Base-by-base conservation (phyloP, 140 eudicot genomes). In the Flaveria floridana region DNA sequence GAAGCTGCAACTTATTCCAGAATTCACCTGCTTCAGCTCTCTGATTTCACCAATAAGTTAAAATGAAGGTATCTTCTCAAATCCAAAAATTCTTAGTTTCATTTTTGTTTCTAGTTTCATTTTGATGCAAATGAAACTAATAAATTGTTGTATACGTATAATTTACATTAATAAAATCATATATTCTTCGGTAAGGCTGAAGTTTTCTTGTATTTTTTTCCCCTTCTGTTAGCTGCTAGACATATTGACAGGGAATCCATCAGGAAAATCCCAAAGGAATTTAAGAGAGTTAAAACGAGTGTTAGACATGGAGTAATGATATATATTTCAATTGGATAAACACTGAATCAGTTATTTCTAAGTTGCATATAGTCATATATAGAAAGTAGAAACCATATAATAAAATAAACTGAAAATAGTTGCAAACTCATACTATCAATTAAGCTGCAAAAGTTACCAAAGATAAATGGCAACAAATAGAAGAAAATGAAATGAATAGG, bases 11-110 rank as follows among this genome's bases (percentile, higher is more conserved):
- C 81, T 56, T 88, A 88, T 71, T 56, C 97, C 73, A 87, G 97
- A 80, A 95, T 95, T 71, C 95, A 65, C n/a, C 28, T 89, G 53
- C 91, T 95, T 80, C 92, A 95, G 84, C 91, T 95, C 37, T 85
- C 99, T 8, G 96, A 91, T 76, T 95, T 95, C 77, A 95, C 92
- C 84, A 84, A 85, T 73, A 95, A 95, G 88, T 86, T 95, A 53
- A 95, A 95, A 78, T 95, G 72, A 84, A 55, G 77, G 71, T 74
- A 42, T 44, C 69, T 76, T 73, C 68, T 20, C 39, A 50, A 28
- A 41, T 71, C 48, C n/a, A 68, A 48, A 51, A 26, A 8, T 6
- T 41, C 41, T 51, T 63, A 16, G 21, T 16, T 51, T 46, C 23
- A 37, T 59, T 63, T 70, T 59, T 59, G n/a, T 19, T 75, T 58